Base-by-base conservation (phyloP, 305 asterid genomes). In the Fraxinus latifolia region DNA sequence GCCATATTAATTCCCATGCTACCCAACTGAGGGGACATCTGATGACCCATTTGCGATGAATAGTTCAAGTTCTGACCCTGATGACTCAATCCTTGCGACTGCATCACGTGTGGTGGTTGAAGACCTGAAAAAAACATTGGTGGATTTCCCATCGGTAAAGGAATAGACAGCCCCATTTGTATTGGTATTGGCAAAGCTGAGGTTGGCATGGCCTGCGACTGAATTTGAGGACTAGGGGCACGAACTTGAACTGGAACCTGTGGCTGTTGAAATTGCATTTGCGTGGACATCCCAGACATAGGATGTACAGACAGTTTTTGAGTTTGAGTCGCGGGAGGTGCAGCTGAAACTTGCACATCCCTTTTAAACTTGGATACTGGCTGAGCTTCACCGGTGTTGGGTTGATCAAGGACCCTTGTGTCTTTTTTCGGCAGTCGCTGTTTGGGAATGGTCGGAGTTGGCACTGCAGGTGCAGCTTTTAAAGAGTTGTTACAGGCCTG, bases 31-130 rank as follows among this genome's bases (percentile, higher is more conserved):
- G 90, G 89, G 74, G 92, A 82, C 73, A 91, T 74, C 85, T 85
- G 88, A 81, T 77, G 98, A 70, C 90, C 90, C 91, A 94, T 89
- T 82, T 88, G 97, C 50, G 97, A 77, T 29, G 97, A 77, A 84
- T 87, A 93, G 83, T 86, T 87, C 84, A 92, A 60, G 70, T 21
- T 79, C 80, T 90, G 98, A 21, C 95, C 93, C 83, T 89, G 97
- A 90, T 93, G 98, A 82, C 92, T 86, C 87, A 94, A 85, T 74
- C 95, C 97, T 81, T 91, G 98, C 29, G 97, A 58, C 86, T 89
- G 97, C 93, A 93, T 7, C 31, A 19, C 14, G 80, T 36, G 89
- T 92, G 84, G 95, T 68, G 92, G 91, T 85, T 86, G 97, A 84
- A 89, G 91, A 82, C 95, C 90, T 77, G 93, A 80, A 85, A 92